A percentile compares a stretch with the other conserved stretches of the same genome.
Conservation (phyloP, 371 early-diverging fungal species). For the Mucor racemosus region DNA sequence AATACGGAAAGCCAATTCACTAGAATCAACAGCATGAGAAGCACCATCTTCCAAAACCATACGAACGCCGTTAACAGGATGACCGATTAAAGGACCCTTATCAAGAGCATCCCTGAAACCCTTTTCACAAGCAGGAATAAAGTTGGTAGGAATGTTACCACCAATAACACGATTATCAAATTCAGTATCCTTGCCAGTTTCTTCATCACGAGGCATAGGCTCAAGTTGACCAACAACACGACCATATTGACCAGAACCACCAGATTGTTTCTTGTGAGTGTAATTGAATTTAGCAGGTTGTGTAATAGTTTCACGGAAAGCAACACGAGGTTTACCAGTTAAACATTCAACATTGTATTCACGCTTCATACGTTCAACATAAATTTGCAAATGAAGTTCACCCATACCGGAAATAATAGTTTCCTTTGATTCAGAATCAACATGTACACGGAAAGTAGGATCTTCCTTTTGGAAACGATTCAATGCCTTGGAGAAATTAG, state of each 20-base stretch:
- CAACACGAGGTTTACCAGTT: slow-evolving; percentile 96
- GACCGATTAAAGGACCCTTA: slow-evolving; percentile 93
- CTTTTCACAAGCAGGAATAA: slow-evolving; percentile 95
- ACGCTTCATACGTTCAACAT: slow-evolving; percentile 97
- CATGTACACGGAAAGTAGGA: slow-evolving; percentile 96
- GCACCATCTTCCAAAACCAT: slow-evolving; percentile 95
- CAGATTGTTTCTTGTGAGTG: slow-evolving; percentile 98
- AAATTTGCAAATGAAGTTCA: slow-evolving; percentile 91
- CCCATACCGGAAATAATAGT: slow-evolving; percentile 95
- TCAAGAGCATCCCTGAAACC: slow-evolving; percentile 92
- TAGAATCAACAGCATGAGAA: slow-evolving; percentile 95
- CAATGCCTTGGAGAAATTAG: slow-evolving; percentile 95
- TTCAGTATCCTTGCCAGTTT: slow-evolving; percentile 57
- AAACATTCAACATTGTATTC: slow-evolving; percentile 94
- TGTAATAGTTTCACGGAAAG: slow-evolving; percentile 94
- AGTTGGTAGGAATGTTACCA: slow-evolving; percentile 94
- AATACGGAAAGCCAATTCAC: slow-evolving; percentile 95
- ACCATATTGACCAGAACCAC: slow-evolving; percentile 97
- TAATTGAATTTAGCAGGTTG: slow-evolving; percentile 85
- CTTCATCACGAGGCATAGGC: slow-evolving; percentile 71
- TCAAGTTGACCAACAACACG: slow-evolving; percentile 92
- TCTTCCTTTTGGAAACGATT: slow-evolving; percentile 97
- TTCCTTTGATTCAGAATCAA: slow-evolving; percentile 92
- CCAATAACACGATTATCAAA: slow-evolving; percentile 87
- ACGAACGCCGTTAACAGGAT: slow-evolving; percentile 86